Base-by-base conservation (phyloP, 768 basidiomycete genomes). In the Leccinellum rugosiceps region DNA sequence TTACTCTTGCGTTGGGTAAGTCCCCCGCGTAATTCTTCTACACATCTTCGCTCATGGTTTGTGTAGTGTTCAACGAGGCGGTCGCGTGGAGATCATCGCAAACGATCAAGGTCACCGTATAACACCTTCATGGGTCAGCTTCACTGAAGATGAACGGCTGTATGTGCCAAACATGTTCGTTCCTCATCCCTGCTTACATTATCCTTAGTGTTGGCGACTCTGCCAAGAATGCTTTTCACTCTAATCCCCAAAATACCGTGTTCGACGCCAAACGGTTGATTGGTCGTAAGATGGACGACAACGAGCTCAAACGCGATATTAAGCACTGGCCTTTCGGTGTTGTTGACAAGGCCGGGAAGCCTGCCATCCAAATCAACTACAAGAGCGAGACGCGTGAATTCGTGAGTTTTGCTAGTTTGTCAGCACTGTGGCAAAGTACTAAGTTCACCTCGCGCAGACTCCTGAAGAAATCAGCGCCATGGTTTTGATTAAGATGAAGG, bases 401-500 rank as follows among this genome's bases (percentile, higher is more conserved):
- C 68, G 92, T 94, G 64, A 70, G 90, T 83, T 3, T 28, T 28
- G 41, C n/a, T 11, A 5, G 10, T 15, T 30, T 44, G 2, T 1
- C 45, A 43, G 21, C 9, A 11, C 15, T 3, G 8, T 3, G 7
- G 11, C 1, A 8, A 6, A 28, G 4, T 19, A 23, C 50, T 58
- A 0, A 63, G 1, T 2, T 21, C 23, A 2, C 0, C 3, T 1
- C 11, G 49, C n/a, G 17, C 46, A 94, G 92, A 87, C 92, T 1
- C 90, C 94, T 7, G 94, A 96, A 74, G 94, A 97, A 77, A 86
- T 98, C 65, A 90, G 87, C 44, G 94, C 96, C 57, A 98, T 98
- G 96, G 83, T 98, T 66, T 80, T 98, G 55, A 78, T 75, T 58
- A 98, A 98, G 83, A 98, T 98, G 96, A 98, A 97, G 83, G 96